phyloP scores from a whole-genome alignment of 495 filamentous ascomycete genomes.

The Bacidia gigantensis region DNA sequence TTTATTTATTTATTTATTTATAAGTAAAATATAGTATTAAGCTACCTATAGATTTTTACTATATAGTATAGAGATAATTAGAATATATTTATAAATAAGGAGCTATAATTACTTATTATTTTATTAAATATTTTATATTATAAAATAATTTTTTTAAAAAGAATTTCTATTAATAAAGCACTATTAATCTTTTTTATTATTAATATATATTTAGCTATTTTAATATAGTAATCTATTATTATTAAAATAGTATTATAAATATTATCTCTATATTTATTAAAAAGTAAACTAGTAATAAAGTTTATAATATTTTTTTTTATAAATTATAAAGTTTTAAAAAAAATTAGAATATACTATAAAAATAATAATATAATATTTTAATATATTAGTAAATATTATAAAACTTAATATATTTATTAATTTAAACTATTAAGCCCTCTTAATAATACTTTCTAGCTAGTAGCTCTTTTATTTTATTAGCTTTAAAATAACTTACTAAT shows the following conservation, averaged over 20 bases:
- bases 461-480: neutral
- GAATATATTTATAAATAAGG: neutral
- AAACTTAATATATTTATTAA: neutral
- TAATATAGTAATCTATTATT: no score
- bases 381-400: neutral
- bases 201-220: neutral
- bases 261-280: neutral
- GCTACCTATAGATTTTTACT: neutral
- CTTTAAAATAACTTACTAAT: neutral
- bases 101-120: no score
- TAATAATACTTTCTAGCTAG: neutral
- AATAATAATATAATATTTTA: neutral
- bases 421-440: neutral
- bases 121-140: neutral
- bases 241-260: no score
- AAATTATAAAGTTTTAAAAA: neutral
- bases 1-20: neutral
- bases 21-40: no score
- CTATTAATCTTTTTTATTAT: conserved; percentile 3
- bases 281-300: no score
- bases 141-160: no score
- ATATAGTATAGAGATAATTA: neutral
- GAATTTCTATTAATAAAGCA: no score
- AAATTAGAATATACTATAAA: neutral
- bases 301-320: neutral